Base-by-base conservation (phyloP, 257 asterid species). In the Solanum clarkiae region DNA sequence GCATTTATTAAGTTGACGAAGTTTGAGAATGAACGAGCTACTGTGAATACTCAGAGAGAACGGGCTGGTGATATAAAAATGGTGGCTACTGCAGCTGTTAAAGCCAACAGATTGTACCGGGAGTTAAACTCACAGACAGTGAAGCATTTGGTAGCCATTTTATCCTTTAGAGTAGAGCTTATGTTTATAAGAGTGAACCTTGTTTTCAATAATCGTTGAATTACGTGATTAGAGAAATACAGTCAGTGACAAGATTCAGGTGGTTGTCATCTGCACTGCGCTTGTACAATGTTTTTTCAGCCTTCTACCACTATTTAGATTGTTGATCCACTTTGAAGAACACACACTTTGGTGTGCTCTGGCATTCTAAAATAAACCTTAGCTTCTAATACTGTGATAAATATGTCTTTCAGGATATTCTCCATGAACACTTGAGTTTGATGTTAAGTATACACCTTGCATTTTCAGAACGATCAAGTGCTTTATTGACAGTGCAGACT, bases 391-490 rank as follows among this genome's bases (percentile, higher is more conserved):
- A 51, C 47, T 26, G 63, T 53, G 60, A 51, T 77, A 51, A 86
- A 40, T 85, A 70, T 87, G 70, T 84, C 53, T 80, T 86, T 89
- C 93, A 97, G 99, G 99, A 95, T 87, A 86, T 92, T 6, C 82
- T 97, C 72, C 99, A 94, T 60, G 99, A 93, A 72, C 92, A 97
- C 87, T 88, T 97, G 99, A 97, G 98, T 82, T 86, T 95, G 91
- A 93, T 97, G 97, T 90, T 94, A 86, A 92, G 97, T 53, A 93
- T 90, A 68, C 97, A 91, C 85, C 88, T 80, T 90, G 99, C 99
- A 72, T 94, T 94, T 89, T 87, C 99, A 44, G 99, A 97, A 87
- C 97, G 99, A 81, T 94, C 99, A 81, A 95, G 93, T 90, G 99
- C 99, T 84, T 89, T 97, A 85, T 90, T 95, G 90, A 95, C 98